These are phyloP conservation scores for Nigrograna mackinnonii DNA, from an alignment of 2,329 filamentous ascomycete genomes.

Conservation along the genomic window DNA sequence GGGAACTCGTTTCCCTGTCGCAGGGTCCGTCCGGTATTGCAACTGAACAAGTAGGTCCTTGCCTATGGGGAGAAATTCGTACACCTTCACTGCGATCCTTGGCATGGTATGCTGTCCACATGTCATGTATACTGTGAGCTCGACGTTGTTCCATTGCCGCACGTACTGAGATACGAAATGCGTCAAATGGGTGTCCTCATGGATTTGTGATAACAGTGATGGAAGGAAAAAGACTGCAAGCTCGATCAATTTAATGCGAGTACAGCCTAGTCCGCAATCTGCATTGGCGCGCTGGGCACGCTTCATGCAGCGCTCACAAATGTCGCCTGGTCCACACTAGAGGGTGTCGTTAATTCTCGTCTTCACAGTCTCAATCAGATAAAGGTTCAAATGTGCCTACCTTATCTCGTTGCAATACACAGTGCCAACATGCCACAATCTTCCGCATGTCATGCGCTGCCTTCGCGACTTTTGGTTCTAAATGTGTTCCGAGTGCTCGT, in stretches of 20 bases:
- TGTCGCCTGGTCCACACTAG: conserved; percentile 42
- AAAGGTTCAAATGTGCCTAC: conserved; percentile 25
- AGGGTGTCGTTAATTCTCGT: too few species aligned
- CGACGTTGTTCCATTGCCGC: conserved; percentile 36
- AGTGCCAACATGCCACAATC: conserved; percentile 52
- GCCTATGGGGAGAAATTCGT: conserved; percentile 50
- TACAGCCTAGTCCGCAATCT: conserved; percentile 48
- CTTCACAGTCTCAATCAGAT: too few species aligned
- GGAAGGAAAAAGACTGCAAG: conserved; percentile 49
- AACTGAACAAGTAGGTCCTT: conserved; percentile 44
- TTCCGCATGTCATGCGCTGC: conserved; percentile 51
- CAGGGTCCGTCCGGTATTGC: conserved; percentile 46
- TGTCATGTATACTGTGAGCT: conserved; percentile 48
- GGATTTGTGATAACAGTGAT: conserved; percentile 43
- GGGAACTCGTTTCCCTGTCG: conserved; percentile 33
- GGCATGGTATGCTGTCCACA: conserved; percentile 46
- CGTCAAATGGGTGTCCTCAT: conserved; percentile 47
- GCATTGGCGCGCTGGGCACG: conserved; percentile 42
- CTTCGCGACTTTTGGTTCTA: conserved; percentile 39
- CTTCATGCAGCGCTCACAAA: conserved; percentile 44
- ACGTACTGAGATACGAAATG: conserved; percentile 44
- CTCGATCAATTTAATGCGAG: conserved; percentile 50
- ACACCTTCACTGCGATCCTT: conserved; percentile 48
- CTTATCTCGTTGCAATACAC: conserved; percentile 51
- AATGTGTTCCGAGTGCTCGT: conserved; percentile 42